These are phyloP conservation scores for Alternaria sp. DNA, from an alignment of 2,329 filamentous ascomycete species.

Conservation along the genomic window DNA sequence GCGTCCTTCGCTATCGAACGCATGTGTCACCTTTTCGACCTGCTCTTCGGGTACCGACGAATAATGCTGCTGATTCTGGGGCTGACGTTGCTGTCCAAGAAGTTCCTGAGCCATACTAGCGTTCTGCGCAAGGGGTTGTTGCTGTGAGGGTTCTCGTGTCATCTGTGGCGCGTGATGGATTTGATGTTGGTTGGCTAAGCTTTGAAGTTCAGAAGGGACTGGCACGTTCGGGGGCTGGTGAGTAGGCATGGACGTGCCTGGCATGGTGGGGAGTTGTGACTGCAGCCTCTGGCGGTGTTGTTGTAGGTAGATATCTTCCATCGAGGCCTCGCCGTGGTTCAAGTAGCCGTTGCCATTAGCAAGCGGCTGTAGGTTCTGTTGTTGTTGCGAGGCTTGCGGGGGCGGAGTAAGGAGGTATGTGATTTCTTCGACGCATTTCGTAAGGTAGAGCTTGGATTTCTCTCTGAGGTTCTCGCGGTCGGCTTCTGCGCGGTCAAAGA, in stretches of 20 bases:
- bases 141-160: slow-evolving; percentile 55
- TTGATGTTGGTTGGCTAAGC: slow-evolving; percentile 48
- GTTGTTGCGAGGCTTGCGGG: slow-evolving; percentile 67
- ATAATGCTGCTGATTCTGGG: slow-evolving; percentile 50
- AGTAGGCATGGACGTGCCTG: slow-evolving; percentile 62
- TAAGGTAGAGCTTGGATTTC: slow-evolving; percentile 69
- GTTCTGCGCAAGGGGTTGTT: slow-evolving; percentile 53
- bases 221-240: slow-evolving; percentile 67
- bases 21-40: slow-evolving; percentile 66
- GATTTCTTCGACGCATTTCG: slow-evolving; percentile 73
- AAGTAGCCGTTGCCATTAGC: slow-evolving; percentile 53
- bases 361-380: slow-evolving; percentile 49
- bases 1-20: slow-evolving; percentile 66
- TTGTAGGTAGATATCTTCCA: slow-evolving; percentile 68
- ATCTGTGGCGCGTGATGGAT: slow-evolving; percentile 55
- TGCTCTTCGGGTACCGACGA: slow-evolving; percentile 61
- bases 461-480: slow-evolving; percentile 68
- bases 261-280: slow-evolving; percentile 51
- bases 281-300: slow-evolving; percentile 65
- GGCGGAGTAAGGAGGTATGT: slow-evolving; percentile 74
- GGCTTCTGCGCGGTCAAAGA: slow-evolving; percentile 56
- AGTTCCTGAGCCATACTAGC: slow-evolving; percentile 38
- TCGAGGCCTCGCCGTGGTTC: slow-evolving; percentile 62
- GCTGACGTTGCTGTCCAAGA: slow-evolving; percentile 50
- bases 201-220: slow-evolving; percentile 53